Evolutionary conservation across 768 basidiomycete genomes (phyloP), one percentile per base, ranked within the genome.

Genomic region (Hysterangium stoloniferum): DNA sequence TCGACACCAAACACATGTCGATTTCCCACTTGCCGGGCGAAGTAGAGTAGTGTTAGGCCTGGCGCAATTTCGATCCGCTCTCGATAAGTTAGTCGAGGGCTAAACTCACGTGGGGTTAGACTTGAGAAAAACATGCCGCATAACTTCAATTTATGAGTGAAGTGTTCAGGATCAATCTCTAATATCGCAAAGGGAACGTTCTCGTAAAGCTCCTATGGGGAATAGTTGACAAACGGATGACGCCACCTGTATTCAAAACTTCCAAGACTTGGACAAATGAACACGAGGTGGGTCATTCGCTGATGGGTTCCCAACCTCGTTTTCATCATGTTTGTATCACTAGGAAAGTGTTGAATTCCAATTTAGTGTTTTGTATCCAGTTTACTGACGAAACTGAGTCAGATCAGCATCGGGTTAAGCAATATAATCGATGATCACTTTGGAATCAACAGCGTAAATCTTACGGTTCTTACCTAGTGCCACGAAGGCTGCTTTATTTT

Each of bases 361-460:
- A 11, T 75, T 95, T 36, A 98, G 97, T 56, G 90, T 86, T 0
- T 69, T 86, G 4, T 97, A 86, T 56, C 61, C 79, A 0, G 75
- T 74, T 24, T 97, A 53, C 73, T 92, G 3, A 59, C 64, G 4
- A 82, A 84, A 75, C 71, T 99, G 2, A 79, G 84, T 6, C 68
- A 68, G 38, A 80, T 92, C 1, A 86, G 83, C 54, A 75, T 97
- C 13, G 94, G 95, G 0, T 62, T 98, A 22, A 94, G 89, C 61
- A 96, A 94, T 12, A 99, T 99, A 95, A 77, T 92, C 0, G 93
- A 98, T 61, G 95, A 99, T 65, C 95, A 99, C 63, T 99, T 98
- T 55, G 95, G 96, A 2, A 98, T 99, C 64, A 96, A 93, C 58
- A 75, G 98, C 32, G 95, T 99, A 6, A 95, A 99, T 64, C 95